phyloP scores from a whole-genome alignment of 768 basidiomycete species.

The Chalciporus chontae region DNA sequence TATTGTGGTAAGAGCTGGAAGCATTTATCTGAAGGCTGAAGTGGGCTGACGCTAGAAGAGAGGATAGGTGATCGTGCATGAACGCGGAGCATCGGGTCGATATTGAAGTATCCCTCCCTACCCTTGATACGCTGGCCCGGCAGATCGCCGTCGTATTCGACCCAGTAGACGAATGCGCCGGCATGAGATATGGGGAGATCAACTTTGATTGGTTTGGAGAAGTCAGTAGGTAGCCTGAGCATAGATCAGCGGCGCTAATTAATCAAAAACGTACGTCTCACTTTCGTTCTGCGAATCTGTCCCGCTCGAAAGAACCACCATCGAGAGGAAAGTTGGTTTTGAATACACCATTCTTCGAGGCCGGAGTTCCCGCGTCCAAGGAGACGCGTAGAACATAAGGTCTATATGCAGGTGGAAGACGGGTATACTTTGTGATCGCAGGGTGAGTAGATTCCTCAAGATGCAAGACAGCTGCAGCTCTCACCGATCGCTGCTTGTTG shows the following conservation, averaged over 20 bases:
- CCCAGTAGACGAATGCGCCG: conserved; percentile 92
- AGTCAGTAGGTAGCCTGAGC: conserved; percentile 74
- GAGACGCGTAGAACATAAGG: conserved; percentile 92
- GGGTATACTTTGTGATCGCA: conserved; percentile 69
- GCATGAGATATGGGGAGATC: conserved; percentile 96
- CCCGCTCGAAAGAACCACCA: conserved; percentile 79
- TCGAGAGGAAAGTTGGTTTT: conserved; percentile 97
- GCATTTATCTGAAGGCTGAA: conserved; percentile 52
- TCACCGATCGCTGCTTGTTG: conserved; percentile 75
- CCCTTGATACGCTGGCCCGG: conserved; percentile 68
- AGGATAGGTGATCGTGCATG: conserved; percentile 77
- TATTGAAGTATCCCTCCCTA: conserved; percentile 91
- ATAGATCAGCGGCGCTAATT: conserved; percentile 12
- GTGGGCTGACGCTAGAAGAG: conserved; percentile 45
- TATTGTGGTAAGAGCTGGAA: conserved; percentile 46
- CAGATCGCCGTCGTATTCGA: conserved; percentile 77
- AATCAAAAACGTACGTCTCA: conserved; percentile 34
- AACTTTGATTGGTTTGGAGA: conserved; percentile 88
- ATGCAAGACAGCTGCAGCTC: conserved; percentile 26
- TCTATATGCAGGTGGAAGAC: conserved; percentile 83
- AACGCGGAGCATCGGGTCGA: conserved; percentile 83
- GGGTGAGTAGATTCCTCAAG: conserved; percentile 7
- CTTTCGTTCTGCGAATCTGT: conserved; percentile 72
- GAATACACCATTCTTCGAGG: conserved; percentile 86
- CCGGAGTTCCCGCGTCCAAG: conserved; percentile 88